Base-by-base conservation (phyloP, 2,329 filamentous ascomycete species). In the Hymenoscyphus fraxineus region DNA sequence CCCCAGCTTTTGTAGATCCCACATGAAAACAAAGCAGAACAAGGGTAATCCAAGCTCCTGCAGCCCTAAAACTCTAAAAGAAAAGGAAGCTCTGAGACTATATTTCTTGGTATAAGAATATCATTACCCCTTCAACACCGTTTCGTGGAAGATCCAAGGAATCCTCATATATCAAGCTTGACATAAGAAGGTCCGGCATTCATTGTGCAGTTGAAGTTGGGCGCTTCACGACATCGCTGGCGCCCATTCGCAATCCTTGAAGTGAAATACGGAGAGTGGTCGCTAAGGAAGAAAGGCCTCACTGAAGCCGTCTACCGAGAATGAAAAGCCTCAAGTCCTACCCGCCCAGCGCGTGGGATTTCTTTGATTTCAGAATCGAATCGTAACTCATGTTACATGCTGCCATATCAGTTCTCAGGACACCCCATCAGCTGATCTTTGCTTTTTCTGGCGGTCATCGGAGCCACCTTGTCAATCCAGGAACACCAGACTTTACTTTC, bases 1-100 rank as follows among this genome's bases (percentile, higher is more conserved):
- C 47, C 47, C 47, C 47, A 27, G 47, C 12, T 54, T 54, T 54
- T 54, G 47, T 27, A 54, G 47, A 54, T 54, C 47, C 22, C 47
- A 19, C 47, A 27, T 13, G 7, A 54, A 54, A 54, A 27, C 19
- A 54, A 54, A 15, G 22, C 19, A 54, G 22, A 27, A 54, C 47
- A 54, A 27, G 47, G 47, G 22, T 51, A n/a, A 3, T 54, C 47
- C 19, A 27, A 27, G 22, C 19, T 27, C 13, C 22, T 54, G 47
- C 47, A 54, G 47, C 47, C 47, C 22, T 54, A 54, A 9, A 54
- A 27, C 19, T 22, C 13, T 13, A 54, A 54, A 22, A 54, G 22
- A 54, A 19, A 27, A 27, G 27, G 27, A 27, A 27, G 27, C 27
- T 27, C 27, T 27, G 27, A 27, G 13, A 22, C 19, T 12, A 4